These are phyloP conservation scores for Phyllosticta paracitricarpa DNA, from an alignment of 2,329 filamentous ascomycete species.

Conservation along the genomic window DNA sequence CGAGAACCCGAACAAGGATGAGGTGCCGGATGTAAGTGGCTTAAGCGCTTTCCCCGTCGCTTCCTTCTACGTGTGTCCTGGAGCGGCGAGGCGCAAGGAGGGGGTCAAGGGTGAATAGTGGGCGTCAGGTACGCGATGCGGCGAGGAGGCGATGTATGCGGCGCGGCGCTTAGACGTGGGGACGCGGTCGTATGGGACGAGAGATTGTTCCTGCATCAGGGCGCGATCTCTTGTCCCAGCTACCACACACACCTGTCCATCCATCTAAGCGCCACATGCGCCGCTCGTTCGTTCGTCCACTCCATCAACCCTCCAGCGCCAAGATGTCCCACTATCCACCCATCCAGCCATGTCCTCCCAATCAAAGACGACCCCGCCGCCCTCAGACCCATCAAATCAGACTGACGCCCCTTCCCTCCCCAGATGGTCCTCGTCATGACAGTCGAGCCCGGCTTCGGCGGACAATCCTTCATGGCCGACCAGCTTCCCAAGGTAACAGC, in stretches of 20 bases:
- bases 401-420: background rate
- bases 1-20: conserved; percentile 59
- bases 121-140: background rate
- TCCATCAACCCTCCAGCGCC: background rate
- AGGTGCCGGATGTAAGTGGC: conserved; percentile 73
- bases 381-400: background rate
- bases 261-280: background rate
- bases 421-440: conserved; percentile 99
- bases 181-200: background rate
- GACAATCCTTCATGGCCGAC: conserved; percentile 96
- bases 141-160: background rate
- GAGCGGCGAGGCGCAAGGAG: background rate
- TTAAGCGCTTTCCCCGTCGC: background rate
- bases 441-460: conserved; percentile 92
- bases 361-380: background rate
- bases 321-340: background rate
- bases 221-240: background rate
- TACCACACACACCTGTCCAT: background rate
- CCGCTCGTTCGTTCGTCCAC: background rate
- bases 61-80: background rate
- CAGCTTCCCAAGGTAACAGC: conserved; percentile 89
- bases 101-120: background rate
- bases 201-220: background rate
- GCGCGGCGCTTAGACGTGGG: background rate
- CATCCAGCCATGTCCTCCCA: background rate